phyloP scores from a whole-genome alignment of 257 asterid genomes.

The Rehmannia glutinosa region DNA sequence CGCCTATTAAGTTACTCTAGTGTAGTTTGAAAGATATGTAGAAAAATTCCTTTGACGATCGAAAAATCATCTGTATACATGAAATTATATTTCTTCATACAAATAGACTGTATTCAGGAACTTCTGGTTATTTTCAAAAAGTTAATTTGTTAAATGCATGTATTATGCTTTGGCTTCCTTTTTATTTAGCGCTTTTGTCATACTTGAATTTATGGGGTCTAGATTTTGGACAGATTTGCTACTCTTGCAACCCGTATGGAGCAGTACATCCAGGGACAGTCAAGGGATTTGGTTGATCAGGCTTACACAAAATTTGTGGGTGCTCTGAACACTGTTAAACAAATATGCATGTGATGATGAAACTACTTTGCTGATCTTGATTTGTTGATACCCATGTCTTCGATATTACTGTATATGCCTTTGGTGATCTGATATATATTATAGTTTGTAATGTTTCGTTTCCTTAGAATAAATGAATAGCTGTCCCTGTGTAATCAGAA shows the following conservation, averaged over 20 bases:
- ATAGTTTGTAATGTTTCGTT: not conserved
- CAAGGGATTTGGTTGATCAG: constrained; percentile 98
- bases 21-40: not conserved
- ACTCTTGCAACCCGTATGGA: constrained; percentile 98
- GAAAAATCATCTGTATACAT: not conserved
- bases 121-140: not conserved
- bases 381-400: constrained; percentile 2
- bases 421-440: not conserved
- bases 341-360: not conserved
- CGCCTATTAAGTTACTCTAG: not conserved
- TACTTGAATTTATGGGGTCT: constrained; percentile 14
- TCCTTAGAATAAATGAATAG: not conserved
- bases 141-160: not conserved
- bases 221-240: constrained; percentile 60
- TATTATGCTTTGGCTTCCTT: not conserved
- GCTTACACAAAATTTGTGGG: constrained; percentile 89
- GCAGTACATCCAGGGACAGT: constrained; percentile 96
- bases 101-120: not conserved
- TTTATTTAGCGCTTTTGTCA: not conserved
- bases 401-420: not conserved
- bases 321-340: constrained; percentile 4
- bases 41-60: not conserved
- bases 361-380: not conserved
- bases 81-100: not conserved
- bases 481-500: not conserved